These are phyloP conservation scores for Metschnikowia kofuensis DNA, from an alignment of 805 yeast species.

Conservation along the genomic window DNA sequence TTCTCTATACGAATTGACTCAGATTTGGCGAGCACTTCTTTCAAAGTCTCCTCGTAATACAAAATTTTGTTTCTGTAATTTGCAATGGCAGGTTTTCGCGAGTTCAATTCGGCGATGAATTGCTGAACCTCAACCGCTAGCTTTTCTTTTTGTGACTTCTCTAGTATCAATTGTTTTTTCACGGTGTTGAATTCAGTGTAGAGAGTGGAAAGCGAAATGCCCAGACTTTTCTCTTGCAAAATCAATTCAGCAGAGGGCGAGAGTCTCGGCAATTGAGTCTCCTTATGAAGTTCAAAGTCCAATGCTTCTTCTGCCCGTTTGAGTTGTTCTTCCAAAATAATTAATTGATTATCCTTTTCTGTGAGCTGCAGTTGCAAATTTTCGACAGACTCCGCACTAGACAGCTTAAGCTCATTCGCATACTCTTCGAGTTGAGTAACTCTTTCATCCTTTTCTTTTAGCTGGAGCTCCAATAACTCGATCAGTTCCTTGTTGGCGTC, in stretches of 20 bases:
- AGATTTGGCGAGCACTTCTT: slow-evolving; percentile 48
- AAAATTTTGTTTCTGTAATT: slow-evolving; percentile 56
- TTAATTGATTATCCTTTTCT: slow-evolving; percentile 35
- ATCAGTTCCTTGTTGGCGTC: slow-evolving; percentile 58
- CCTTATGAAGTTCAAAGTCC: slow-evolving; percentile 37
- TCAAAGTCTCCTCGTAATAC: slow-evolving; percentile 56
- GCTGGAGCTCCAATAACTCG: slow-evolving; percentile 52
- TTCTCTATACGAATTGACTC: slow-evolving; percentile 54
- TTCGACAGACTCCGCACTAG: slow-evolving; percentile 35
- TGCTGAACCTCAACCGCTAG: slow-evolving; percentile 68
- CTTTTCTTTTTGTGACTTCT: slow-evolving; percentile 66
- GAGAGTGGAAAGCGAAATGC: slow-evolving; percentile 63
- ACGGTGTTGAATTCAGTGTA: slow-evolving; percentile 62
- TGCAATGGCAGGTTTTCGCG: slow-evolving; percentile 71
- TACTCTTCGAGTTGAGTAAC: slow-evolving; percentile 51
- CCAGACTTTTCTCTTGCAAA: slow-evolving; percentile 41
- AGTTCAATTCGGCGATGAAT: slow-evolving; percentile 73
- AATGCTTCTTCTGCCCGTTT: slow-evolving; percentile 41
- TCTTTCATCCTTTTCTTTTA: slow-evolving; percentile 50
- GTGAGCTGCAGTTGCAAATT: slow-evolving; percentile 33
- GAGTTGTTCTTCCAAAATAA: slow-evolving; percentile 33
- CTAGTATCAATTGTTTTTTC: slow-evolving; percentile 64
- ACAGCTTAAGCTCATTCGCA: slow-evolving; percentile 38
- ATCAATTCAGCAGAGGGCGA: slow-evolving; percentile 57
- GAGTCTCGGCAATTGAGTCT: slow-evolving; percentile 40